Evolutionary conservation across 192 early-diverging fungal species (phyloP), one percentile per base, ranked within the genome.

Genomic region (Backusella westeae): DNA sequence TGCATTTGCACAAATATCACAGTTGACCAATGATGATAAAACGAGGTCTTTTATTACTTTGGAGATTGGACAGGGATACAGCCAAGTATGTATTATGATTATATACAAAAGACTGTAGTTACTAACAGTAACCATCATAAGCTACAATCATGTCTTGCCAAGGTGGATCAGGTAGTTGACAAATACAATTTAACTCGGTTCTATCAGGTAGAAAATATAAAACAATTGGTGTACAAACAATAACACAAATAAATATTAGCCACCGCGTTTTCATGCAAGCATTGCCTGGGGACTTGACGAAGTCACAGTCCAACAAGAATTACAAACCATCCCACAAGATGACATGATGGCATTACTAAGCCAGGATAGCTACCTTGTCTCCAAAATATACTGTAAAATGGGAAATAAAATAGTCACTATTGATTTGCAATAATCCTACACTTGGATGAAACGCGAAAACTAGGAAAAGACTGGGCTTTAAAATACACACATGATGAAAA

Each of bases 181-280:
- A 23, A 49, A 19, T 49, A 46, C 26, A 44, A 49, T 32, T 39
- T 41, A 49, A 15, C 14, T 1, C 26, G 1, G 32, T 71, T 71
- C 42, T 71, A 71, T 71, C 12, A 71, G 14, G 67, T 68, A 68
- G 10, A 68, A 15, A 19, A 19, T n/a, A 35, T 5, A 68, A 68
- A 15, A 12, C 14, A 19, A 21, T 65, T 41, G 8, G 21, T 10
- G 23, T 21, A 65, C n/a, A 14, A 35, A 35, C 7, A 68, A 35
- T 17, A 68, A 35, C n/a, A 68, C 32, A 32, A 32, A 19, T n/a
- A n/a, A 35, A 34, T 10, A 12, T 67, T 34, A 68, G 67, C 70
- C 70, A 19, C 70, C 70, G 1, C 21, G 70, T 34, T 71, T 71
- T 15, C 70, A 71, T 49, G 42, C 70, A 26, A 71, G 70, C 42